These are phyloP conservation scores for Pharus latifolius DNA, from an alignment of 176 grass and related monocot species.

Conservation along the genomic window DNA sequence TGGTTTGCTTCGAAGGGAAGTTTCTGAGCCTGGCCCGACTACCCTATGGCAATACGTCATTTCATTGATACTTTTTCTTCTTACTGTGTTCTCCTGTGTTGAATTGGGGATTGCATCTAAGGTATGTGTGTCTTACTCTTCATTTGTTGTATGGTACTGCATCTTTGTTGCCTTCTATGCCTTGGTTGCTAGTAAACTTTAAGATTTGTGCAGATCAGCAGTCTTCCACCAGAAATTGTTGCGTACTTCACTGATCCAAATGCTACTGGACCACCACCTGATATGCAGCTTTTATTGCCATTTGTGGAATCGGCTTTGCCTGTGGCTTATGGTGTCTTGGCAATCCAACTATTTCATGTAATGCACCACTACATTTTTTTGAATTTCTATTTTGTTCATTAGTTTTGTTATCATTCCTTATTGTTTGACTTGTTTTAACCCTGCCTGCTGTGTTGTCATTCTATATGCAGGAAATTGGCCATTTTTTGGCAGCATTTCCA, in stretches of 20 bases:
- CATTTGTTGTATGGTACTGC: constrained; percentile 7
- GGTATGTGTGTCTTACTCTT: constrained; percentile 32
- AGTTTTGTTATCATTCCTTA: not conserved
- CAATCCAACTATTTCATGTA: constrained; percentile 96
- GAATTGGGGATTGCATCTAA: constrained; percentile 97
- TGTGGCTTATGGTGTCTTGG: constrained; percentile 86
- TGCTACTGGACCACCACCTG: constrained; percentile 77
- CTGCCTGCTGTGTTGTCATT: not conserved
- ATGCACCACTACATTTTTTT: constrained; percentile 15
- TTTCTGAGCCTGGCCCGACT: constrained; percentile 90
- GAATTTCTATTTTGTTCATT: not conserved
- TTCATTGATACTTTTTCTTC: constrained; percentile 77
- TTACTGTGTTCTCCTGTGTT: constrained; percentile 83
- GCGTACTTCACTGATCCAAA: constrained; percentile 97
- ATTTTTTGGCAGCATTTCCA: constrained; percentile 83
- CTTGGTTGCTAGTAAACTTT: constrained; percentile 16
- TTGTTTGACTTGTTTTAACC: not conserved
- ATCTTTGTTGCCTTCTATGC: constrained; percentile 7
- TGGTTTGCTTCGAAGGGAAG: constrained; percentile 86
- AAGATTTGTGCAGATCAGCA: constrained; percentile 60
- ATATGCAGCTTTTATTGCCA: constrained; percentile 84
- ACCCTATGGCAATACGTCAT: constrained; percentile 99
- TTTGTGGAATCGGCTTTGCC: constrained; percentile 91
- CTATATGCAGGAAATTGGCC: constrained; percentile 70
- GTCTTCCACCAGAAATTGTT: constrained; percentile 89